Evolutionary conservation across 2,329 filamentous ascomycete species (phyloP).

Genomic region (Colletotrichum filicis): DNA sequence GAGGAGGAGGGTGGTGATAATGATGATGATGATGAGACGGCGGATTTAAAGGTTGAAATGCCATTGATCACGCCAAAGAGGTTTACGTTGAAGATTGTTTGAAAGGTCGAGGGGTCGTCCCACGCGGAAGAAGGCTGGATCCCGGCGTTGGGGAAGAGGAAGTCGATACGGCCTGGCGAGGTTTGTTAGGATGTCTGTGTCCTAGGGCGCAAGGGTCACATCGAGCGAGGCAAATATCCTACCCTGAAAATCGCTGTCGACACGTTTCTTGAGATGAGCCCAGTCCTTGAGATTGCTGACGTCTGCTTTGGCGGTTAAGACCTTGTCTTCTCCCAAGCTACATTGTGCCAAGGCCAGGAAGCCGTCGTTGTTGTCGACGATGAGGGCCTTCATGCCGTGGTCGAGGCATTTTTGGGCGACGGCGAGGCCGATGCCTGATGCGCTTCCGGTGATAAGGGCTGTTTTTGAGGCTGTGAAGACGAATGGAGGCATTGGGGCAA

Average conservation of each 20-base stretch:
- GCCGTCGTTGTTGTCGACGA: constrained; percentile 73
- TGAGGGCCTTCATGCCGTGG: constrained; percentile 76
- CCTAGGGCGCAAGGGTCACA: not conserved
- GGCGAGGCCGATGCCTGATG: constrained; percentile 81
- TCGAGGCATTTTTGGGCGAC: constrained; percentile 75
- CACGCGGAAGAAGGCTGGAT: constrained; percentile 61
- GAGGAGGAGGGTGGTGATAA: constrained; percentile 37
- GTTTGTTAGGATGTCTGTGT: not conserved
- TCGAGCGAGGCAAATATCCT: constrained; percentile 16
- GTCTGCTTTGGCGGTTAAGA: constrained; percentile 67
- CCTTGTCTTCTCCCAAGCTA: constrained; percentile 44
- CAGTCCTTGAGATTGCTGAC: constrained; percentile 70
- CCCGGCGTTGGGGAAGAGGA: constrained; percentile 82
- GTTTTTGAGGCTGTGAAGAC: constrained; percentile 51
- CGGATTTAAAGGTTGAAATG: constrained; percentile 73
- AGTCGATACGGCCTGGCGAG: constrained; percentile 61
- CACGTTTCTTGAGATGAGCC: constrained; percentile 61
- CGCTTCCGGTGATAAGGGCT: constrained; percentile 83
- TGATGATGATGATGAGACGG: constrained; percentile 49
- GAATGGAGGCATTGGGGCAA: not conserved
- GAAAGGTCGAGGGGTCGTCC: constrained; percentile 69
- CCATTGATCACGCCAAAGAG: constrained; percentile 82
- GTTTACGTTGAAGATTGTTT: constrained; percentile 70
- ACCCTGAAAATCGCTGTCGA: constrained; percentile 55
- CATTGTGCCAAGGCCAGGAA: constrained; percentile 61